Evolutionary conservation across 352 stramenopile species (phyloP).

Genomic region (Phytophthora cactorum): DNA sequence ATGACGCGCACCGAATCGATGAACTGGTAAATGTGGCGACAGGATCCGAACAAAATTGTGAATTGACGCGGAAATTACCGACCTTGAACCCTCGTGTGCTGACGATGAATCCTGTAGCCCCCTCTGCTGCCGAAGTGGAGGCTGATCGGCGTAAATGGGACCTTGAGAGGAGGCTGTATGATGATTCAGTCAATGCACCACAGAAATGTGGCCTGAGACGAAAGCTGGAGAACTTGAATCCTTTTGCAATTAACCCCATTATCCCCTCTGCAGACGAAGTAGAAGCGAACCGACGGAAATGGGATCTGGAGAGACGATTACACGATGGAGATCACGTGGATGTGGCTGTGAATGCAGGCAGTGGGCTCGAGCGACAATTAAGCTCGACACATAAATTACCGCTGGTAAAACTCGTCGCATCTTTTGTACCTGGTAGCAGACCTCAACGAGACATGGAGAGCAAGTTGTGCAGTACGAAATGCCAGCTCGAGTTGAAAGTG

Average conservation of each 20-base stretch:
- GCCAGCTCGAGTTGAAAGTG: conserved; percentile 6
- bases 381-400: conserved; percentile 12
- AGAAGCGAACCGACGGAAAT: conserved; percentile 28
- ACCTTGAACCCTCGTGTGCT: conserved; percentile 15
- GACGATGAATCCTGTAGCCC: conserved; percentile 11
- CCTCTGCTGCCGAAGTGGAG: conserved; percentile 30
- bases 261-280: conserved; percentile 14
- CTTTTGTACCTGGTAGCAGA: conserved; percentile 2
- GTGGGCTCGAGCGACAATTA: conserved; percentile 3
- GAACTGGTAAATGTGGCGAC: background rate
- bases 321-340: conserved; percentile 23
- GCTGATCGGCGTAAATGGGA: conserved; percentile 36
- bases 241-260: conserved; percentile 18
- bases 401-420: conserved; percentile 7
- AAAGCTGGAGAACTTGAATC: conserved; percentile 23
- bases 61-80: conserved; percentile 21
- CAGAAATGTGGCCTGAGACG: conserved; percentile 9
- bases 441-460: conserved; percentile 8
- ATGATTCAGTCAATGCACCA: background rate
- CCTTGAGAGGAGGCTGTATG: conserved; percentile 33
- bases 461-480: conserved; percentile 9
- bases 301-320: conserved; percentile 30
- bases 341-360: background rate
- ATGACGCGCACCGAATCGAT: conserved; percentile 15
- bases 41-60: conserved; percentile 3